Base-by-base conservation (phyloP, 768 basidiomycete genomes). In the Trametes cubensis region DNA sequence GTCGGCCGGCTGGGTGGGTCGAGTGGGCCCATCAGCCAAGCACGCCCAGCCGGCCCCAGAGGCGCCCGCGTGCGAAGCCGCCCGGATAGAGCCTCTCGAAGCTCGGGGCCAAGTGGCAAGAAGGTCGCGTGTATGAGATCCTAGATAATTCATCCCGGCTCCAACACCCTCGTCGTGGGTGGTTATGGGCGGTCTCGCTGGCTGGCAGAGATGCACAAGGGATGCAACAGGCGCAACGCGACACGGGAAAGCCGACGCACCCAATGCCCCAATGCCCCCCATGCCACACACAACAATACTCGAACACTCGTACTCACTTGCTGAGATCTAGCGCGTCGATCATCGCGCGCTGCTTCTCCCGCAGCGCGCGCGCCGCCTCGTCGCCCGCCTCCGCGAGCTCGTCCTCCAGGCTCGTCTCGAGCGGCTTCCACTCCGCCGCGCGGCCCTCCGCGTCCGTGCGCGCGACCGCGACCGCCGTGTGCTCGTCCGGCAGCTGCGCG, bases 281-380 rank as follows among this genome's bases (percentile, higher is more conserved):
- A 28, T 20, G 30, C 50, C 50, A 30, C 6, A 34, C 30, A 49
- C 14, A 26, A 28, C n/a, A n/a, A n/a, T n/a, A n/a, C n/a, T n/a
- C n/a, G n/a, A 30, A 21, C 20, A 20, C 1, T 14, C n/a, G n/a
- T 48, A 81, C 92, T 83, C 71, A 98, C 94, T 89, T 89, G 76
- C 81, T 85, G 62, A 98, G 76, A 76, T 98, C 94, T 30, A 99
- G 81, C 21, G 91, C 84, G 66, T 93, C 87, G 51, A 98, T 87
- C 81, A 98, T 85, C 74, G 90, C 89, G 23, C 89, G 81, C 75
- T 98, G 95, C 73, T 89, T 84, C 76, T 89, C 88, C 30, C 77
- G 73, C 66, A 85, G 75, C 59, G 67, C 67, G 50, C 71, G 75
- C 47, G 88, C 79, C 52, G 83, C 88, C 64, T 83, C 83, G 63